Evolutionary conservation across 495 filamentous ascomycete genomes (phyloP), one percentile per base, ranked within the genome.

Genomic region (Pyrenula aspistea): DNA sequence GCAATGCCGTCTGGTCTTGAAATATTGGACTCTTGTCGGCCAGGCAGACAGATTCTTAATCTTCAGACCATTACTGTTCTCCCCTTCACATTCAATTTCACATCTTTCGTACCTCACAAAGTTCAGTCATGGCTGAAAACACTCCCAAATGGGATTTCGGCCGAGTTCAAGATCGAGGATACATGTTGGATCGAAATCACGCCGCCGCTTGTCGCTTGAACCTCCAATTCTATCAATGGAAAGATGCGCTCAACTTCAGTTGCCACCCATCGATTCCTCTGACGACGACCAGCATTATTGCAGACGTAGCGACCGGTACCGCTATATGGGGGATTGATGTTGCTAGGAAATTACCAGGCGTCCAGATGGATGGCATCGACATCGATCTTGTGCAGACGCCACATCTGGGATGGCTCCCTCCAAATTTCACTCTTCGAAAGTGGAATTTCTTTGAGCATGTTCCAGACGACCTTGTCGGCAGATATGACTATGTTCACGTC

Each of bases 401-500:
- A 1, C 63, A 58, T 0, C 19, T 49, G 12, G 54, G 56, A 19
- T 65, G 60, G 61, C 61, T 72, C 2, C 65, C 69, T 10, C 0
- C 52, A 0, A 63, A 63, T 49, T 31, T 69, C 19, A 24, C 49
- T 11, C 56, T 70, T 15, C 59, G 65, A 23, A 25, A 58, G 19
- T 67, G 65, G 63, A 59, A 68, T 47, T 36, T 68, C n/a, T 64
- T 60, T 48, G 47, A 57, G 11, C 53, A 60, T 0, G 56, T 65
- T 0, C 68, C 65, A 10, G 19, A 48, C 15, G 58, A 67, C 1
- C 59, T 70, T 2, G 22, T 47, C 0, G 63, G 55, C 2, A 47
- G 31, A 25, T 75, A 70, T 56, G 70, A 74, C 51, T 58, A 73
- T 10, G 62, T 75, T 2, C 69, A 73, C 55, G 36, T 70, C 1